Base-by-base conservation (phyloP, 768 basidiomycete species). In the Tylopilus vinaceipallidus region DNA sequence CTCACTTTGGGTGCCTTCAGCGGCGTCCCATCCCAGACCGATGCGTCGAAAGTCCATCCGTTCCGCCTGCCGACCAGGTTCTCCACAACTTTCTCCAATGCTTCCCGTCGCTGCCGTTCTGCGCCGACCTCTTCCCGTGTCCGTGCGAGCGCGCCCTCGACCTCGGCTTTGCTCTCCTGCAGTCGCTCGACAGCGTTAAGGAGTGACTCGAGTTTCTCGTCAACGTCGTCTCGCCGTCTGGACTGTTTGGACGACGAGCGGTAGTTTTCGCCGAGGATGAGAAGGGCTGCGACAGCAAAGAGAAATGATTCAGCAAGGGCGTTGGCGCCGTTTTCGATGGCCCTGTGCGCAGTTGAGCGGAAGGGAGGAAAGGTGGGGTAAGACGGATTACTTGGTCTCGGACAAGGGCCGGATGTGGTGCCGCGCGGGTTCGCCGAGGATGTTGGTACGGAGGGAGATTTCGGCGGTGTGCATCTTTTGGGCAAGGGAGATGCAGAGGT, bases 241-340 rank as follows among this genome's bases (percentile, higher is more conserved):
- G 82, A 76, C 51, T 83, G 75, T 50, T 75, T 88, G 17, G 86
- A 75, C 0, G 87, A 85, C 1, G 80, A 77, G 1, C 91, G 84
- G 77, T 80, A 93, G 20, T 83, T 73, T 65, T 94, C 91, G 2
- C 84, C 84, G 11, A 91, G 51, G 49, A 94, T 91, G 6, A 93
- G 73, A 0, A 67, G 67, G 2, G 85, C 83, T 0, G 91, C 90
- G 2, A 93, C 91, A 17, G 72, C 62, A 61, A 93, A 93, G 3
- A 93, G 76, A 56, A 93, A 93, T 0, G 88, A 88, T 67, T 93
- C 91, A 0, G 91, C 91, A 5, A 93, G 73, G 6, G 84, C 75
- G 56, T 91, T 93, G 14, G 91, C 88, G 19, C 91, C 91, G 57
- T 86, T 91, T 51, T 91, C 88, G 50, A 93, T 87, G 0, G 91